Percentiles rank a stretch among this genome's conserved stretches.
Evolutionary conservation across 305 asterid genomes (phyloP).

Genomic region (Solanum hybrid): DNA sequence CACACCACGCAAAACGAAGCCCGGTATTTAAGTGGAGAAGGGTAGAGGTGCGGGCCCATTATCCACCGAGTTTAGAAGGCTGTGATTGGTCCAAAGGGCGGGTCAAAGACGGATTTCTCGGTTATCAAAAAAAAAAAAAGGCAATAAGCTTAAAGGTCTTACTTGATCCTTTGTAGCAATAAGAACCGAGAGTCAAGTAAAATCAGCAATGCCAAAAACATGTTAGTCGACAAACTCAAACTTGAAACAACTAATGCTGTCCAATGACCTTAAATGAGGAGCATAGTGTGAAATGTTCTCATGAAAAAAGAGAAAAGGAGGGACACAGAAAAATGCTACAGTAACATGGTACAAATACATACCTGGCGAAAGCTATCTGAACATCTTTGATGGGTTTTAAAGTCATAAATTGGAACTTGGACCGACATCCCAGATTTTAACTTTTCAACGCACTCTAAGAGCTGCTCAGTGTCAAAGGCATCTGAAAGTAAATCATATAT

Average conservation of each 20-base stretch:
- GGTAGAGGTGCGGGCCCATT: too few species aligned
- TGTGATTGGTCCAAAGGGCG: too few species aligned
- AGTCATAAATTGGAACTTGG: constrained; percentile 89
- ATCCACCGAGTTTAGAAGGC: too few species aligned
- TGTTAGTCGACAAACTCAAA: not conserved
- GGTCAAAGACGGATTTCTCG: too few species aligned
- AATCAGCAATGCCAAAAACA: not conserved
- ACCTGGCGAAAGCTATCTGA: constrained; percentile 89
- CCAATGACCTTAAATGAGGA: not conserved
- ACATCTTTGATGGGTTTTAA: constrained; percentile 86
- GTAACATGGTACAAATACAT: constrained; percentile 1
- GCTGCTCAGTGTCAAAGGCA: constrained; percentile 98
- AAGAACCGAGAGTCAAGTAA: not conserved
- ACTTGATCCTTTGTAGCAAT: not conserved
- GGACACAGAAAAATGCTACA: not conserved
- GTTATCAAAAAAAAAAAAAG: not conserved
- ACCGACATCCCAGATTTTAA: constrained; percentile 67
- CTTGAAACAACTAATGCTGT: not conserved
- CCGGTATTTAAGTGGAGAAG: too few species aligned
- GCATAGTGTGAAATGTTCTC: not conserved
- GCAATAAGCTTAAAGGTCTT: not conserved
- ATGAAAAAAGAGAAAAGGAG: not conserved
- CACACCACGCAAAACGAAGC: too few species aligned
- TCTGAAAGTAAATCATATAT: constrained; percentile 34
- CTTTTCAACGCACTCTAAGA: constrained; percentile 70